Evolutionary conservation across 2,329 filamentous ascomycete species (phyloP), one percentile per base, ranked within the genome.

Genomic region (Verticillium albo-atrum): DNA sequence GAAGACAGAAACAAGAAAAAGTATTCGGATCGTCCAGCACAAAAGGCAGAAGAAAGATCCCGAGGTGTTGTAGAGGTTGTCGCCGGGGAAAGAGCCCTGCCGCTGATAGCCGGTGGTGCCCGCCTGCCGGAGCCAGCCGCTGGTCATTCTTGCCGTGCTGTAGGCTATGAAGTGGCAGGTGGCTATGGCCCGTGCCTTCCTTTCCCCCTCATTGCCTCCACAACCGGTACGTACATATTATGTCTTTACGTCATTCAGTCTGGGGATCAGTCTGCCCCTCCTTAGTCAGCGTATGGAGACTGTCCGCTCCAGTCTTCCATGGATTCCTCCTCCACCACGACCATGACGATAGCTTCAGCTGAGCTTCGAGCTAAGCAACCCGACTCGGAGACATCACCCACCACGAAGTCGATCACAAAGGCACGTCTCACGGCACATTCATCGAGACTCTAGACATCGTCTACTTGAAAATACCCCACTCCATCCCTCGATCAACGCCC

Each of bases 401-500:
- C 37, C 37, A 2, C 53, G 5, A 10, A 14, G 6, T 20, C 14
- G 14, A 37, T 20, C 9, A 17, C 27, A 35, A n/a, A 23, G n/a
- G 3, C n/a, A 14, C 10, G n/a, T 3, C 23, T 47, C 30, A 37
- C 34, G 34, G 17, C 34, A 37, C 6, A 37, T 2, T 37, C 34
- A 20, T 37, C 17, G 12, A 14, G 34, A 1, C 17, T 20, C 17
- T 2, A 6, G 5, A 14, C 3, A 37, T 17, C 2, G 17, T 12
- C 20, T 20, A 23, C 9, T 17, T 26, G n/a, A 4, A 12, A 3
- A 50, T 12, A 50, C n/a, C 20, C 34, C 58, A 55, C 51, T 30
- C 30, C 55, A 42, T n/a, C n/a, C n/a, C n/a, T n/a, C n/a, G 20
- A 54, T 53, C 54, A 51, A 61, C 62, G 58, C 58, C 59, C 62